Evolutionary conservation across 2,329 filamentous ascomycete genomes (phyloP), one percentile per base, ranked within the genome.

Genomic region (Colletotrichum tamarilloi): DNA sequence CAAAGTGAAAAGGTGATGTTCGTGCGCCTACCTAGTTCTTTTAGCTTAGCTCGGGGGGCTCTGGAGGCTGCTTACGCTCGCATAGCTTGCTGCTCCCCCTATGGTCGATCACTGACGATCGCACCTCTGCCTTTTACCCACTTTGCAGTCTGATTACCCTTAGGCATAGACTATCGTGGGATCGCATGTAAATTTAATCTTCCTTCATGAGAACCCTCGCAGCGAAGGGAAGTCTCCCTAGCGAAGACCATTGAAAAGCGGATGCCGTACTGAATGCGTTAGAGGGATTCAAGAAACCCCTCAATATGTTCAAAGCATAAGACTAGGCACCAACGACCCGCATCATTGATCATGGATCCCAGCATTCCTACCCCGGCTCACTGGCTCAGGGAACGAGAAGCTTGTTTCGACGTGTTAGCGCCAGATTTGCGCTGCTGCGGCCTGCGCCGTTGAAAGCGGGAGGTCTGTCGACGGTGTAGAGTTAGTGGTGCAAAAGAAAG

Each of bases 361-460:
- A 19, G 2, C 42, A 4, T 22, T 49, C 11, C 6, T 22, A 49
- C 42, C 19, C 19, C 8, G 8, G 19, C 8, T 11, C 42, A 49
- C 19, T 56, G 53, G 32, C 32, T 46, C 38, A 32, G 57, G 16
- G 58, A 19, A 16, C 35, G 60, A 56, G 67, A 70, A 73, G 70
- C 70, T 73, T 73, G 70, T 73, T 73, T 70, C 26, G 35, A 60
- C 68, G 26, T 49, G 16, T 57, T 70, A 66, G 70, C 24, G 66
- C 59, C 55, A 52, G 57, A 19, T 22, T 59, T 32, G 30, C 5
- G 9, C 16, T 22, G 57, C 30, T 42, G 38, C 26, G 16, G 28
- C 26, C 26, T 28, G 60, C 26, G 19, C 19, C 42, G 42, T 49
- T 49, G 7, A 42, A 7, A 42, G 38, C 6, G 38, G 38, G 38